These are phyloP conservation scores for Phytophthora citrophthora DNA, from an alignment of 352 stramenopile species.

Conservation along the genomic window DNA sequence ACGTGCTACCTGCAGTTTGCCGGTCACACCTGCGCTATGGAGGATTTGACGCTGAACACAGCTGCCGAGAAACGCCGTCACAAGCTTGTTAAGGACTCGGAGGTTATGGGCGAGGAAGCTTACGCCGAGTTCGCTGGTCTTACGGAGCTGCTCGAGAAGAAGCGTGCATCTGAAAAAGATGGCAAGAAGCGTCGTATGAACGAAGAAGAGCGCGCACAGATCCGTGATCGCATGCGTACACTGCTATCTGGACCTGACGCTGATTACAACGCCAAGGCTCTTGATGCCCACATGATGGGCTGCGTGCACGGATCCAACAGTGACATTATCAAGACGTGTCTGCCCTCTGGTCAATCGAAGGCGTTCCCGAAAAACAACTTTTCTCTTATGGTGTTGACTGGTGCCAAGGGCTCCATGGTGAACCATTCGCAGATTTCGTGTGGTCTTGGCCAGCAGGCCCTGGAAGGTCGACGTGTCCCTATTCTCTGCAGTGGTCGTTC, in stretches of 20 bases:
- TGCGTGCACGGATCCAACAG: slow-evolving; percentile 92
- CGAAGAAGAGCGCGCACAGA: slow-evolving; percentile 70
- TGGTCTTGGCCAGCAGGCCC: slow-evolving; percentile 98
- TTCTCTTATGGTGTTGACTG: slow-evolving; percentile 99
- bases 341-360: slow-evolving; percentile 97
- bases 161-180: slow-evolving; percentile 54
- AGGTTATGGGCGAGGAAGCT: slow-evolving; percentile 81
- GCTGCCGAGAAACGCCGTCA: slow-evolving; percentile 92
- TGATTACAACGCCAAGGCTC: slow-evolving; percentile 74
- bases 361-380: slow-evolving; percentile 99
- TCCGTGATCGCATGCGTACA: slow-evolving; percentile 79
- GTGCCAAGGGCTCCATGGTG: slow-evolving; percentile 99
- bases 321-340: slow-evolving; percentile 99
- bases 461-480: slow-evolving; percentile 99
- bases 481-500: slow-evolving; percentile 98
- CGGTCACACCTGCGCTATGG: slow-evolving; percentile 98
- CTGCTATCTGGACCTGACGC: slow-evolving; percentile 78
- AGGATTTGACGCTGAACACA: slow-evolving; percentile 97
- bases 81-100: slow-evolving; percentile 89
- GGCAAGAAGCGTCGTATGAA: slow-evolving; percentile 88
- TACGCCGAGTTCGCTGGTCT: slow-evolving; percentile 88
- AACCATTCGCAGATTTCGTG: slow-evolving; percentile 99
- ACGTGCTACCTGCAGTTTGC: slow-evolving; percentile 98
- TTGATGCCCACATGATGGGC: slow-evolving; percentile 92
- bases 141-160: slow-evolving; percentile 66